Conservation (phyloP, 495 filamentous ascomycete species). For the Aspergillus kassunensis region DNA sequence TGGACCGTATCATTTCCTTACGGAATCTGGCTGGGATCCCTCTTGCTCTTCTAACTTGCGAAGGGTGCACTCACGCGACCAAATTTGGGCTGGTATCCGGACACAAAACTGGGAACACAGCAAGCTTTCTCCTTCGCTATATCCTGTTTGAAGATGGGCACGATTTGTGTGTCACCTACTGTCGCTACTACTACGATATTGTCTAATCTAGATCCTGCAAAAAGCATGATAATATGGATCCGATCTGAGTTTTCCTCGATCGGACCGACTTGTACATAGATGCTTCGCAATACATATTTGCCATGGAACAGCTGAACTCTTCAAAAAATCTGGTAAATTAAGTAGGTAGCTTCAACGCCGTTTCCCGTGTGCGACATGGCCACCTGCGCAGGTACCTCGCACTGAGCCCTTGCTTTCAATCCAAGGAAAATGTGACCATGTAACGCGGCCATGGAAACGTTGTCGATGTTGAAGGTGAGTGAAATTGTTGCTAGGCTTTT, state of each 20-base stretch:
- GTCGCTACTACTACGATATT: constrained; percentile 16
- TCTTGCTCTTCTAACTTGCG: too few species aligned
- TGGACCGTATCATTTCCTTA: not conserved
- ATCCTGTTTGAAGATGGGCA: constrained; percentile 3
- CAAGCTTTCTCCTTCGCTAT: constrained; percentile 8
- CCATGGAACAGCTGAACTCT: not conserved
- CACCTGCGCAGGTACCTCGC: not conserved
- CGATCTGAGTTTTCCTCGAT: not conserved
- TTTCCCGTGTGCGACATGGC: constrained; percentile 4
- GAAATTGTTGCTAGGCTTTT: not conserved
- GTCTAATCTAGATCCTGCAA: constrained; percentile 13
- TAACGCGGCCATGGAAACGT: not conserved
- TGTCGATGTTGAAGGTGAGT: too few species aligned
- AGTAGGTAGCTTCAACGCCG: not conserved
- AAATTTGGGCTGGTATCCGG: constrained; percentile 13
- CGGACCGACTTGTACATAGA: constrained; percentile 7
- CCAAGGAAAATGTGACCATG: not conserved
- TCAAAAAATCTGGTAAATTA: not conserved
- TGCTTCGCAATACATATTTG: constrained; percentile 3
- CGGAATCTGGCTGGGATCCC: not conserved
- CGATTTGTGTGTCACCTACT: constrained; percentile 16
- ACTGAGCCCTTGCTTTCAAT: not conserved
- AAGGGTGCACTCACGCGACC: not conserved
- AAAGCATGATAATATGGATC: constrained; percentile 6
- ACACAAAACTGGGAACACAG: constrained; percentile 17